Base-by-base conservation (phyloP, 2,329 filamentous ascomycete species). In the Venturiaceae sp. region DNA sequence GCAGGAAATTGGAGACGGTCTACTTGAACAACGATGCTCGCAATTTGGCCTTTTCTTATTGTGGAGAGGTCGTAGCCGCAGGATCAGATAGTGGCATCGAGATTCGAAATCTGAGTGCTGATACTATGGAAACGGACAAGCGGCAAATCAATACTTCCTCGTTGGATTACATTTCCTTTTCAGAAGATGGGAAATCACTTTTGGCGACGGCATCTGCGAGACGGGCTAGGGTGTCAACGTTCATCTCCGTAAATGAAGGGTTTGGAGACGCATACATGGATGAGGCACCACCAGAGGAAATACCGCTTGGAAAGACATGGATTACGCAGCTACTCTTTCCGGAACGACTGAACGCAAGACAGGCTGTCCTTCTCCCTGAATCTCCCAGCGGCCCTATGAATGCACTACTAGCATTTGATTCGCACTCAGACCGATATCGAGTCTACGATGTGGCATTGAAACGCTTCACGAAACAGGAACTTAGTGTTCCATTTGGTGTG, bases 31-130 rank as follows among this genome's bases (percentile, higher is more conserved):
- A 94, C 69, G 82, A 83, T 58, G 89, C 91, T 8, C 83, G 85
- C 58, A 84, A 89, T 14, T 87, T 96, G 63, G 85, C 88, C 16
- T 75, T 96, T 32, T 92, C 90, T 0, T 89, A 90, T 1, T 88
- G 87, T 62, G 90, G 89, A 26, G 84, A 86, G 46, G 88, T 96
- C 14, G 74, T 96, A 50, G 91, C 91, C 26, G 87, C 90, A 16
- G 90, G 90, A 7, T 95, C 92, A 66, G 88, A 88, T 58, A 89
- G 88, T 28, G 58, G 58, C 26, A 16, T 57, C 36, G 54, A 60
- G 44, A 58, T 57, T 30, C 36, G 30, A 19, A 55, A 47, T 37
- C 39, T 59, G 9, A 55, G 53, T 23, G 54, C 36, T 7, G 36
- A 34, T 8, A 34, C 32, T 28, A 9, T 68, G 5, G 71, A 69